These are phyloP conservation scores for Gonium pectorale DNA, from an alignment of 139 green algal genomes.

Conservation along the genomic window DNA sequence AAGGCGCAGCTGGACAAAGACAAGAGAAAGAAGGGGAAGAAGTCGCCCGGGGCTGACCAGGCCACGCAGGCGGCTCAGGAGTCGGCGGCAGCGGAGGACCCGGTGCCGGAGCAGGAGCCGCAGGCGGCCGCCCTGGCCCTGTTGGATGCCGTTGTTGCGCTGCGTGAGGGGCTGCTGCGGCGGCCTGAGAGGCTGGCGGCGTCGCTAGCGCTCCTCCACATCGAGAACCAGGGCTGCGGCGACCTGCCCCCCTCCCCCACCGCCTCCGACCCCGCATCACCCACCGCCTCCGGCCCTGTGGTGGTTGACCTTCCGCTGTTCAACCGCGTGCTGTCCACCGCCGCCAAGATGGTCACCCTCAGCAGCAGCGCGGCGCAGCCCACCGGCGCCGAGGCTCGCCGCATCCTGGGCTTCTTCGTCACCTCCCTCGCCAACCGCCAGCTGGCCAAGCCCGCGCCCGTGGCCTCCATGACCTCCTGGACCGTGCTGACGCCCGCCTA, in stretches of 20 bases:
- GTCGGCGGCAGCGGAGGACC: not conserved
- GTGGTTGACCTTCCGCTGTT: not conserved
- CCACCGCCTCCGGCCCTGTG: not conserved
- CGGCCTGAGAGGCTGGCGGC: conserved; percentile 2
- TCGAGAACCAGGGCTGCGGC: not conserved
- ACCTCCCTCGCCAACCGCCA: conserved; percentile 40
- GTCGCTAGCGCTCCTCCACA: conserved; percentile 16
- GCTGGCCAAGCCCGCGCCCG: conserved; percentile 6
- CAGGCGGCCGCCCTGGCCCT: not conserved
- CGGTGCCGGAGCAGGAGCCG: not conserved
- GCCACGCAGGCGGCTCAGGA: too few species aligned
- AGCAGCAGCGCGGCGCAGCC: conserved; percentile 15
- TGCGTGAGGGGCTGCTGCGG: not conserved
- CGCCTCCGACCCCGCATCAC: not conserved
- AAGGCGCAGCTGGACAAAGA: not conserved
- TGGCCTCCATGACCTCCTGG: conserved; percentile 41
- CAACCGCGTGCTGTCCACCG: not conserved
- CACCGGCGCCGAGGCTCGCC: conserved; percentile 32
- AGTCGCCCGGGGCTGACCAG: not conserved
- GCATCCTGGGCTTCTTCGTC: conserved; percentile 48
- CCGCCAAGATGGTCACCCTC: conserved; percentile 21
- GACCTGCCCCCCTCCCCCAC: not conserved
- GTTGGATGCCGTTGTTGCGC: not conserved
- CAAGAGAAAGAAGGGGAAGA: not conserved
- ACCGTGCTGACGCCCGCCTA: conserved; percentile 76